Base-by-base conservation (phyloP, 202 grass and related monocot species). In the Eragrostis tef region DNA sequence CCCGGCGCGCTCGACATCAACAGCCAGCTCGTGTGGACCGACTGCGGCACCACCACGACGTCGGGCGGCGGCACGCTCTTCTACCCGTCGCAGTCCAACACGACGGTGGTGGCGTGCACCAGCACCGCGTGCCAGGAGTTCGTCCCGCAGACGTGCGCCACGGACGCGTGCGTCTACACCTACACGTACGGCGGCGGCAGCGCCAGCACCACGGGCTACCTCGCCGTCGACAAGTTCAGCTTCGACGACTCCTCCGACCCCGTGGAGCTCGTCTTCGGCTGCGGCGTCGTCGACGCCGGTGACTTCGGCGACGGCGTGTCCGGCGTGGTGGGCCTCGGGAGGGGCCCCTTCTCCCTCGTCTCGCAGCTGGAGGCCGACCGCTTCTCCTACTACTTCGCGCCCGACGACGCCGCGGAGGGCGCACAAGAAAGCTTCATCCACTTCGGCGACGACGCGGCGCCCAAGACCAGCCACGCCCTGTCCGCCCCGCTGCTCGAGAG, bases 1-100 rank as follows among this genome's bases (percentile, higher is more conserved):
- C n/a, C n/a, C 19, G 71, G 71, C 11, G 71, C 31, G 50, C 51
- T 74, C 19, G 71, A 74, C 71, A 57, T 74, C 51, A 41, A 29
- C 71, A 74, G 71, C 51, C 17, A 74, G 2, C 50, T 74, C 50
- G 29, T 74, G 71, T 74, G 71, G 71, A 74, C 31, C 65, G n/a
- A 7, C 16, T 53, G 70, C 69, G 49, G 25, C 48, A 31, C 51
- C 17, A 19, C 51, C 5, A 6, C 12, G 9, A 17, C 29, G 62
- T n/a, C n/a, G n/a, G n/a, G n/a, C n/a, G n/a, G n/a, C n/a, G n/a
- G n/a, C n/a, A 7, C 71, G 50, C 50, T n/a, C 50, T 74, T 74
- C 70, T 0, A 39, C 70, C 50, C 71, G 0, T 8, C 27, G 26
- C 27, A 22, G 29, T 74, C 71, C 50, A 57, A 26, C 51, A 56